Evolutionary conservation across 2,329 filamentous ascomycete genomes (phyloP).

Genomic region (Ophiostoma australiae): DNA sequence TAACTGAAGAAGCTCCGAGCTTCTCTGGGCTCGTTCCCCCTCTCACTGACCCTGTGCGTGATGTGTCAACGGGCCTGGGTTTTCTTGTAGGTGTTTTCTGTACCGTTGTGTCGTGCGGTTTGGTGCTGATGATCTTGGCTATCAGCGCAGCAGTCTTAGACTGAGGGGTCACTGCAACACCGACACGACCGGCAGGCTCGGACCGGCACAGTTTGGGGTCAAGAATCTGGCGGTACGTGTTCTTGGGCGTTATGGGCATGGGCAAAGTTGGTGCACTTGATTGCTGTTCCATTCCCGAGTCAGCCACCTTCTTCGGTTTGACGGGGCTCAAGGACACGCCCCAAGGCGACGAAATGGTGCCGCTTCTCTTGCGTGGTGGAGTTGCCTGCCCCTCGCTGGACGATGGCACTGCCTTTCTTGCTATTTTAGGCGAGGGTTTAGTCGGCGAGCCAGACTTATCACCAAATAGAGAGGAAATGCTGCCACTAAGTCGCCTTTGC

Average conservation of each 20-base stretch:
- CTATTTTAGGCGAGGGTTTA: conserved; percentile 16
- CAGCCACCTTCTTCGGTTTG: not conserved
- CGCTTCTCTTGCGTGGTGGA: not conserved
- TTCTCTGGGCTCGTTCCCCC: not conserved
- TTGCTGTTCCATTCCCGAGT: not conserved
- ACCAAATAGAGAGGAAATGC: conserved; percentile 22
- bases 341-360: conserved; percentile 9
- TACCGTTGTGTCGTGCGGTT: not conserved
- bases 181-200: conserved; percentile 16
- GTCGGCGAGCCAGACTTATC: conserved; percentile 17
- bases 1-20: not conserved
- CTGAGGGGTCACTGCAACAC: conserved; percentile 17
- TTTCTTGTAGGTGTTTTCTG: not conserved
- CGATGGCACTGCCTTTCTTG: conserved; percentile 19
- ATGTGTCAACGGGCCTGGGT: not conserved
- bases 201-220: not conserved
- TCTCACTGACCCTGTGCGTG: not conserved
- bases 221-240: not conserved
- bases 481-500: conserved; percentile 19
- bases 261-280: not conserved
- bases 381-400: not conserved
- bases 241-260: conserved; percentile 10
- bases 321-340: conserved; percentile 14
- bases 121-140: conserved; percentile 24
- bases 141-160: conserved; percentile 26